These are phyloP conservation scores for Didymosphaeria variabile DNA, from an alignment of 2,329 filamentous ascomycete genomes.

Conservation along the genomic window DNA sequence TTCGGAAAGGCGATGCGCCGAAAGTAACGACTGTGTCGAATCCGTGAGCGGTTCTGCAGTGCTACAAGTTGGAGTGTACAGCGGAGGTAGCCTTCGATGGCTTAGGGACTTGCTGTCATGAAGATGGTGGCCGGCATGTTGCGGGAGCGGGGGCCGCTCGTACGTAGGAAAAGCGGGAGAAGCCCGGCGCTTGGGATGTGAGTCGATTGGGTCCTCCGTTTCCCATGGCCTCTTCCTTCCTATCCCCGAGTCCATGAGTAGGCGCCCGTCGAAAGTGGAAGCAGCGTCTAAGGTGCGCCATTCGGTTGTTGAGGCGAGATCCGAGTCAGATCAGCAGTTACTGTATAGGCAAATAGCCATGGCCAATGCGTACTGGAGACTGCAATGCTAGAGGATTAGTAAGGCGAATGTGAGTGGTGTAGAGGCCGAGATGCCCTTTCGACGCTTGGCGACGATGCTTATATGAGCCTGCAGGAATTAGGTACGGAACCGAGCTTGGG, in stretches of 20 bases:
- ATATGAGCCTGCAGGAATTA: conserved; percentile 9
- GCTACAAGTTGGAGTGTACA: conserved; percentile 29
- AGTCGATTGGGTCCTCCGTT: conserved; percentile 29
- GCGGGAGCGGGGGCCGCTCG: conserved; percentile 37
- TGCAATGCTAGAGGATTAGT: conserved; percentile 34
- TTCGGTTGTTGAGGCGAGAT: conserved; percentile 29
- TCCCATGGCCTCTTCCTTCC: conserved; percentile 46
- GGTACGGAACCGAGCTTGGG: background rate
- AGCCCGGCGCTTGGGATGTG: conserved; percentile 29
- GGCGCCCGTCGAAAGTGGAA: conserved; percentile 27
- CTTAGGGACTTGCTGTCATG: conserved; percentile 28
- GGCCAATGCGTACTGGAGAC: conserved; percentile 18
- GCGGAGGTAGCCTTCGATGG: conserved; percentile 36
- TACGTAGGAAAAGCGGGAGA: conserved; percentile 23
- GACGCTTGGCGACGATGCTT: conserved; percentile 24
- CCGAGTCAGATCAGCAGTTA: conserved; percentile 26
- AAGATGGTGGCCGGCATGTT: conserved; percentile 36
- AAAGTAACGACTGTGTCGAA: conserved; percentile 19
- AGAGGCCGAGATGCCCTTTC: conserved; percentile 21
- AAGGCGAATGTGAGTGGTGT: conserved; percentile 23
- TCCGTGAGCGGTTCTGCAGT: conserved; percentile 22
- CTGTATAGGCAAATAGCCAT: conserved; percentile 19
- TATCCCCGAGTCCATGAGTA: conserved; percentile 41
- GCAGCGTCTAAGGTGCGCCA: conserved; percentile 34
- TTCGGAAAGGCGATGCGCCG: conserved; percentile 16